Base-by-base conservation (phyloP, 257 asterid genomes). In the Echites panduratus region DNA sequence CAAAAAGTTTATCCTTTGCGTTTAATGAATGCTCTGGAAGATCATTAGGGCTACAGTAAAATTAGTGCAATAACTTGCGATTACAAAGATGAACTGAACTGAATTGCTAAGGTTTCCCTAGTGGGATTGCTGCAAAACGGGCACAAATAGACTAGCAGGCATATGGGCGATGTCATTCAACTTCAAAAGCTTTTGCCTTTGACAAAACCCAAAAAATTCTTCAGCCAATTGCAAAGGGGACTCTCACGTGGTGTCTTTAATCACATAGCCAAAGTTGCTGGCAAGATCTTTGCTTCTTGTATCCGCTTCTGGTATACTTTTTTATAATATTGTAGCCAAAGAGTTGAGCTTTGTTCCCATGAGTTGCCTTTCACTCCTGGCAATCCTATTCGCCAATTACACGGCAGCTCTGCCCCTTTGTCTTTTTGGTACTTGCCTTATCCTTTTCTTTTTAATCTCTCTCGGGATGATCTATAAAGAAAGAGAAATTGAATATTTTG, bases 321-420 rank as follows among this genome's bases (percentile, higher is more conserved):
- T 6, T 9, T 4, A 50, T 50, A 50, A 50, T 17, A 50, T 17
- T 50, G 62, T 17, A n/a, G 54, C 68, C 41, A 49, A 61, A 62
- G 35, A 68, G 75, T 75, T 54, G 65, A 53, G 50, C 76, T 76
- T 76, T 76, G 66, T 64, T 66, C 38, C 52, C 35, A 29, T 24
- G 70, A 50, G 62, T 66, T 63, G 79, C 79, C 81, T 89, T 79
- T 84, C 53, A 70, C 70, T 75, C 75, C 64, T 64, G 38, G 77
- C 64, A 50, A 43, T 81, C 81, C 70, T 47, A 86, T 85, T 91
- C 85, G 97, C 69, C 49, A 61, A 61, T 65, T 7, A 24, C 56
- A 44, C 97, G 96, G 90, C 77, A 88, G 8, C 73, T 56, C 58
- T 77, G 90, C 70, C 79, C 71, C 72, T 32, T 80, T 66, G 84